Base-by-base conservation (phyloP, 768 basidiomycete species). In the Collybia sordida region DNA sequence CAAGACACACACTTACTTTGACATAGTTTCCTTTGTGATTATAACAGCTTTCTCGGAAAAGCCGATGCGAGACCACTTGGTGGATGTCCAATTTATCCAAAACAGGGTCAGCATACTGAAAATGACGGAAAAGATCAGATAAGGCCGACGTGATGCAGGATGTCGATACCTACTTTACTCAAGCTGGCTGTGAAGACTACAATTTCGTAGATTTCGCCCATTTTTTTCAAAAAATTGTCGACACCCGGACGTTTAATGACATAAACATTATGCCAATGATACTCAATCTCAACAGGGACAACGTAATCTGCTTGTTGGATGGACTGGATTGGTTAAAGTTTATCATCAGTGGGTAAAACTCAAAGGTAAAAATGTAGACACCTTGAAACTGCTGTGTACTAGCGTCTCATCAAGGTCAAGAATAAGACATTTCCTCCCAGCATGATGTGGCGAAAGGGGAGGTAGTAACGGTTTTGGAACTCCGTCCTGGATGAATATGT, bases 21-120 rank as follows among this genome's bases (percentile, higher is more conserved):
- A 99, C 96, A 67, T 98, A 99, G 73, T 96, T 98, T 37, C 96
- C 96, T 70, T 90, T 90, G 72, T 98, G 97, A 65, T 97, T 98
- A 67, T 98, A 98, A 70, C 97, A 99, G 64, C 92, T 96, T 71
- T 99, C 97, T 52, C 97, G 77, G 83, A 98, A 99, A 44, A 99
- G 71, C 53, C 97, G 82, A 68, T 99, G 96, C 25, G 90, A 75
- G 36, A 99, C 95, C 8, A 95, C 96, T 55, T 83, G 88, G 68
- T 95, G 88, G 22, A 87, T 78, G 64, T 99, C 97, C 40, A 99
- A 81, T 63, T 96, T 97, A 76, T 99, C 97, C 47, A 99, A 77
- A 12, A 99, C 97, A 3, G 97, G 97, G 64, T 99, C 97, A 42
- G 97, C 97, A 64, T 99, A 99, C 94, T 98, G 19, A 50, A 50